These are phyloP conservation scores for Populus nigra DNA, from an alignment of 345 rosid species.

Conservation along the genomic window DNA sequence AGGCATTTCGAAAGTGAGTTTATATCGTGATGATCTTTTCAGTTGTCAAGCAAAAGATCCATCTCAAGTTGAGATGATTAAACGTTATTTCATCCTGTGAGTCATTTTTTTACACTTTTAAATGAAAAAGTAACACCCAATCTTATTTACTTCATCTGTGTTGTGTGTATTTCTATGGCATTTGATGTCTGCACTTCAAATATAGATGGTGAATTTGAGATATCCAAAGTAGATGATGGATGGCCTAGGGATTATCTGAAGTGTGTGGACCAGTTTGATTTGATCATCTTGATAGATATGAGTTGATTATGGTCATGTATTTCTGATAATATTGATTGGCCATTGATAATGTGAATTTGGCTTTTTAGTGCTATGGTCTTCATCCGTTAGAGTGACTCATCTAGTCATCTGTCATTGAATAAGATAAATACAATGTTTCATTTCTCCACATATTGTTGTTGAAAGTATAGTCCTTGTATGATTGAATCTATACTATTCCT, in stretches of 20 bases:
- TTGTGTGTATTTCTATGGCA: not conserved
- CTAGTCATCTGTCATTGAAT: not conserved
- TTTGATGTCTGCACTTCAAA: not conserved
- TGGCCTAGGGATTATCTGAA: not conserved
- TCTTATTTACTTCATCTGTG: not conserved
- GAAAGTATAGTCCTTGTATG: not conserved
- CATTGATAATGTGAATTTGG: not conserved
- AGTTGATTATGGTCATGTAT: not conserved
- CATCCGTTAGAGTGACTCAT: not conserved
- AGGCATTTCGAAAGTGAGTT: constrained; percentile 62
- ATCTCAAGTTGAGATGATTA: constrained; percentile 51
- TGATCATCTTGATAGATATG: not conserved
- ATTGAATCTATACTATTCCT: not conserved
- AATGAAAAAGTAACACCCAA: not conserved
- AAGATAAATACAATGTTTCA: not conserved
- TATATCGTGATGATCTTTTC: constrained; percentile 61
- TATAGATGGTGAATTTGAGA: not conserved
- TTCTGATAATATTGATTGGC: not conserved
- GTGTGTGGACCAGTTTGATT: not conserved
- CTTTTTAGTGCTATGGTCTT: not conserved
- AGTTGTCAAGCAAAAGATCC: constrained; percentile 70
- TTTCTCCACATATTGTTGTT: not conserved
- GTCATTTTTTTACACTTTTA: constrained; percentile 18
- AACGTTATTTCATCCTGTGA: constrained; percentile 56
- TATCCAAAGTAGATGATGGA: not conserved